Base-by-base conservation (phyloP, 306 rosid species). In the Echinosophora koreensis region DNA sequence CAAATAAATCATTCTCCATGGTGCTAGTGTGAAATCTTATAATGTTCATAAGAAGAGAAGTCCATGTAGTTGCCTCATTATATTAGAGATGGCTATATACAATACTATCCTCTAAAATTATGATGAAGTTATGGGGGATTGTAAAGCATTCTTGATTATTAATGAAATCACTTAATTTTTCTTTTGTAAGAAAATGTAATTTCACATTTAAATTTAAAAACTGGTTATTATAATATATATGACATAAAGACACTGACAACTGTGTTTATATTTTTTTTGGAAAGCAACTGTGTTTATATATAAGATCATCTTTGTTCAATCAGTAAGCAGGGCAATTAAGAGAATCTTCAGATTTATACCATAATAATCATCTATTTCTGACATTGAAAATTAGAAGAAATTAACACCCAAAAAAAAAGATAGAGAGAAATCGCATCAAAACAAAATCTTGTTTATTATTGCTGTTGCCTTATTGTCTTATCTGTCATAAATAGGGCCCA, bases 401-500 rank as follows among this genome's bases (percentile, higher is more conserved):
- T 11, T 7, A 16, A 70, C 2, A 1, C 3, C 4, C 9, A 5
- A 34, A 71, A 63, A 3, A 5, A 52, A 22, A 22, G 22, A 22
- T n/a, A 22, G 22, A 22, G 22, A 22, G 22, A 22, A 22, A 16
- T 77, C 18, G 4, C 17, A 63, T 63, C 1, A 63, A 76, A 76
- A 76, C 1, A 63, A 76, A 69, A 76, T 68, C 28, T 27, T 50
- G 58, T 49, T 22, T 22, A 18, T 12, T 49, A 44, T 32, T n/a
- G 63, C 27, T 55, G 74, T 62, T 66, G 62, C 32, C 14, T 6
- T 0, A 28, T 55, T 52, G 77, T 76, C 76, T 65, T 80, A 28
- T 75, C 8, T 37, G 38, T 28, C 38, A 4, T 4, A 55, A 28
- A 60, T 30, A 76, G 81, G 81, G 63, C 59, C 84, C 81, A 56